Evolutionary conservation across 306 rosid species (phyloP), one percentile per base, ranked within the genome.

Genomic region (Lablab purpureus): DNA sequence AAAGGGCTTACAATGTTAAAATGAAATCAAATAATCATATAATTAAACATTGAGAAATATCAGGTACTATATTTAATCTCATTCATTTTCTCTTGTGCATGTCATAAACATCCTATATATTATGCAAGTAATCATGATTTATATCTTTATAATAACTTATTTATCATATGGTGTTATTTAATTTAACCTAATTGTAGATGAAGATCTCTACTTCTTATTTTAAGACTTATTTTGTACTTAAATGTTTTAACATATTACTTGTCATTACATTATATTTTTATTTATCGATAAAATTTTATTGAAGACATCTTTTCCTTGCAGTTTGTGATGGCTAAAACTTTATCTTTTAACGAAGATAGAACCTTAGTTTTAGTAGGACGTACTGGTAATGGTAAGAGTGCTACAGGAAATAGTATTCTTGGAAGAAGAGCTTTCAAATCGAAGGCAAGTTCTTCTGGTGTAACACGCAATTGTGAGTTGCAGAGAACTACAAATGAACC

Each of bases 301-400:
- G 32, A 32, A 5, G 43, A 62, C 14, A 6, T n/a, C n/a, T n/a
- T 60, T 15, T 60, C 18, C 11, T 59, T 59, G 40, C 66, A 27
- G 66, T 27, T 12, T 6, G 11, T 14, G 1, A 28, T 28, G 66
- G 21, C 3, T 3, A 55, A 55, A 43, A 27, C 92, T 27, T 76
- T 86, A n/a, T 37, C 86, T 4, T 41, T 84, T n/a, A n/a, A n/a
- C 54, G 87, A 76, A 43, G 88, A 10, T 36, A 83, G 88, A 19
- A 94, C 98, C 0, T 43, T 94, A 10, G 96, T 94, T 28, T 83
- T 94, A 47, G 97, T 94, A 68, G 98, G 98, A 23, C 86, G 89
- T 1, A 91, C 98, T 5, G 96, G 98, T 19, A 92, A 92, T 75
- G 98, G 97, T 1, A 94, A 94, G 86, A 94, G 98, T 81, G 93